Conservation (phyloP, 352 stramenopile genomes). For the Phytophthora syringae region DNA sequence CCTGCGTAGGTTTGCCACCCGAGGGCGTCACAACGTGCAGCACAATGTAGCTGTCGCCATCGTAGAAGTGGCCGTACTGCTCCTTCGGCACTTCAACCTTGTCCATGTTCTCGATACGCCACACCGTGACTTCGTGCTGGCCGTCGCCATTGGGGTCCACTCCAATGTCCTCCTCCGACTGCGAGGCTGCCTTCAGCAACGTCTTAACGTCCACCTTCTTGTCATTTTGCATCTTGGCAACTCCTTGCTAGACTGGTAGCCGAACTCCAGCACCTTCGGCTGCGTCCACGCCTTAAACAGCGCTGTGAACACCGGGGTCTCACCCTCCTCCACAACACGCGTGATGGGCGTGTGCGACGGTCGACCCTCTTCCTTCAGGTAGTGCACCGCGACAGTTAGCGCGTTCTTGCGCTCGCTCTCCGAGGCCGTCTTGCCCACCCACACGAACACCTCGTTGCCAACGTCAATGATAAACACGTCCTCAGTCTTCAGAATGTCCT, state of each 20-base stretch:
- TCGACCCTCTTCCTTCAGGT: constrained; percentile 70
- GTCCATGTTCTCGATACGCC: constrained; percentile 92
- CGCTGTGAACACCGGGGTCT: constrained; percentile 87
- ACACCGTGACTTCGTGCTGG: constrained; percentile 86
- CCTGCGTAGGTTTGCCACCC: constrained; percentile 71
- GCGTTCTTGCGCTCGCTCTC: constrained; percentile 87
- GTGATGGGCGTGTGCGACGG: constrained; percentile 79
- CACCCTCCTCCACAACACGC: constrained; percentile 84
- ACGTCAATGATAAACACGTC: constrained; percentile 95
- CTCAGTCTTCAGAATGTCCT: constrained; percentile 80
- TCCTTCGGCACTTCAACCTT: constrained; percentile 82
- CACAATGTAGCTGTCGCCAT: constrained; percentile 96
- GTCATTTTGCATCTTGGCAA: constrained; percentile 49
- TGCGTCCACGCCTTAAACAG: constrained; percentile 84
- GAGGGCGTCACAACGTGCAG: constrained; percentile 79
- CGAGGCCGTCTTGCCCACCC: constrained; percentile 90
- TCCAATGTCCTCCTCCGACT: constrained; percentile 75
- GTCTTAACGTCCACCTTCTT: constrained; percentile 68
- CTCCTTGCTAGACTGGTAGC: constrained; percentile 51
- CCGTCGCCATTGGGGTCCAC: constrained; percentile 71
- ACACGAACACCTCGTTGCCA: constrained; percentile 91
- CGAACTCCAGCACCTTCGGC: constrained; percentile 75
- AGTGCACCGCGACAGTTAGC: constrained; percentile 85
- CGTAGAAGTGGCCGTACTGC: constrained; percentile 93
- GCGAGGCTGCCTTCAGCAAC: constrained; percentile 47